A percentile compares a stretch with the other conserved stretches of the same genome.
phyloP scores from a whole-genome alignment of 139 green algal species.

The Coccomyxa sp. region DNA sequence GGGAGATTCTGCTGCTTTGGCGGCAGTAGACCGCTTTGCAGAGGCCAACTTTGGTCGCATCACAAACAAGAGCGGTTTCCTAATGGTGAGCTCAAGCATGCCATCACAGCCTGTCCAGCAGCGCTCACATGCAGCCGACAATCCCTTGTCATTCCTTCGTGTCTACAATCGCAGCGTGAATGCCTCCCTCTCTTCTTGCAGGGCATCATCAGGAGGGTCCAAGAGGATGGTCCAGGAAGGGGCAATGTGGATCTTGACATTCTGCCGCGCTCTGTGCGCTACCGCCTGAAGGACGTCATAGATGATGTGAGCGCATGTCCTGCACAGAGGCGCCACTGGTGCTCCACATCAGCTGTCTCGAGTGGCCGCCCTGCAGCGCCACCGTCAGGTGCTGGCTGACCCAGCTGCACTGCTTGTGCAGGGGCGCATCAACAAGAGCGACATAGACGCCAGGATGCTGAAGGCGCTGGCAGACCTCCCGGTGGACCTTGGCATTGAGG shows the following conservation, averaged over 20 bases:
- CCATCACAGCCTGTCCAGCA: too few relatives aligned
- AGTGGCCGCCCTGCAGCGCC: too few relatives aligned
- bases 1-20: slow-evolving; percentile 25
- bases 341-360: too few relatives aligned
- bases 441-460: slow-evolving; percentile 44
- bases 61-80: slow-evolving; percentile 32
- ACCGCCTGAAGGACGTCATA: slow-evolving; percentile 40
- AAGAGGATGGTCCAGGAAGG: slow-evolving; percentile 40
- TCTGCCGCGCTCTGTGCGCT: slow-evolving; percentile 33
- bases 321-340: too few relatives aligned
- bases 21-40: slow-evolving; percentile 39
- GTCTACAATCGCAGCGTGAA: neutral
- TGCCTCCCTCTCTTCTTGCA: slow-evolving; percentile 1
- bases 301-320: slow-evolving; percentile 29
- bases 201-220: slow-evolving; percentile 53
- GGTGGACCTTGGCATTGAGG: slow-evolving; percentile 30
- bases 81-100: slow-evolving; percentile 19
- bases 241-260: slow-evolving; percentile 36
- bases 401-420: slow-evolving; percentile 21
- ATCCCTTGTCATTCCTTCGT: too few relatives aligned
- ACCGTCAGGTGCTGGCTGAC: too few relatives aligned
- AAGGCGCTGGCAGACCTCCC: slow-evolving; percentile 40
- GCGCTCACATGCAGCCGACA: too few relatives aligned
- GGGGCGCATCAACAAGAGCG: slow-evolving; percentile 29
- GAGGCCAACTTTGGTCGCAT: slow-evolving; percentile 44